Percentiles rank a stretch among this genome's conserved stretches.
Evolutionary conservation across 2,329 filamentous ascomycete genomes (phyloP).

Genomic region (Sclerotinia spermophila): DNA sequence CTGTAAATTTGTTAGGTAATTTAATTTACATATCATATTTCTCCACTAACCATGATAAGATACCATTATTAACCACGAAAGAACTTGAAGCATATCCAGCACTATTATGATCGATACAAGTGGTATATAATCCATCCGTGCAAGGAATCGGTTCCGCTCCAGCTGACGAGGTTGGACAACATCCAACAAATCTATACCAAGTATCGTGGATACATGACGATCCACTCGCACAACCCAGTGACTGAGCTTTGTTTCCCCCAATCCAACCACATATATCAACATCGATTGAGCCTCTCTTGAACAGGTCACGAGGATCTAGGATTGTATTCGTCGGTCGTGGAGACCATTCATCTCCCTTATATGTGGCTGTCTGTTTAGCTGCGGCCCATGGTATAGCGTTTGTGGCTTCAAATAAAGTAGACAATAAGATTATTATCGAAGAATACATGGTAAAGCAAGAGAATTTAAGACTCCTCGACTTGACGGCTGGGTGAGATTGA

Average conservation of each 20-base stretch:
- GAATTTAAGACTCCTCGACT: slow-evolving; percentile 8
- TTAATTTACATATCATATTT: neutral
- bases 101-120: slow-evolving; percentile 33
- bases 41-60: slow-evolving; percentile 33
- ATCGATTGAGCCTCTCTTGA: slow-evolving; percentile 30
- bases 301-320: slow-evolving; percentile 26
- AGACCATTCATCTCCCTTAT: slow-evolving; percentile 31
- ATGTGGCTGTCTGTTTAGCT: slow-evolving; percentile 28
- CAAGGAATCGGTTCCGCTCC: slow-evolving; percentile 27
- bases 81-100: slow-evolving; percentile 27
- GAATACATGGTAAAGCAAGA: slow-evolving; percentile 34
- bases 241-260: slow-evolving; percentile 26
- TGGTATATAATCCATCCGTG: slow-evolving; percentile 34
- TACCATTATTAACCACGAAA: slow-evolving; percentile 30
- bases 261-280: slow-evolving; percentile 35
- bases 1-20: slow-evolving; percentile 27
- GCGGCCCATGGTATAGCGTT: slow-evolving; percentile 32
- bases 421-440: slow-evolving; percentile 28
- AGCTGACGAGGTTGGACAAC: slow-evolving; percentile 30
- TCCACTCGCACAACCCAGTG: slow-evolving; percentile 30
- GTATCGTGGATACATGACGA: slow-evolving; percentile 36
- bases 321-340: slow-evolving; percentile 31
- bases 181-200: slow-evolving; percentile 31
- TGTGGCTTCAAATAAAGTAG: slow-evolving; percentile 22
- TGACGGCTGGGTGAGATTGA: neutral